Conservation (phyloP, 192 early-diverging fungal species). For the Linnemannia exigua region DNA sequence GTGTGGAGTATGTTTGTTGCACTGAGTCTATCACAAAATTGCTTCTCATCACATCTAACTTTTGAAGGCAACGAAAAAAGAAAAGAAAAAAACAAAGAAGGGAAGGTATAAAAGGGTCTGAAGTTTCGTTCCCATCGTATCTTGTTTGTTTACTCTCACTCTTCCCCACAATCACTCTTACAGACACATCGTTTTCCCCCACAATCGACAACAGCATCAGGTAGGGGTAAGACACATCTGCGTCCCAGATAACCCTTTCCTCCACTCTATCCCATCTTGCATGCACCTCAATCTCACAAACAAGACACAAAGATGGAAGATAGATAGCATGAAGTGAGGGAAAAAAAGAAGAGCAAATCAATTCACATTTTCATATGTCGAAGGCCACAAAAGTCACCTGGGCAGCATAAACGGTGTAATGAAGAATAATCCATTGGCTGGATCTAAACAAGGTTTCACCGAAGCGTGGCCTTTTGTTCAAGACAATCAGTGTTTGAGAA, state of each 20-base stretch:
- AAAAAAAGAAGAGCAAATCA: background rate
- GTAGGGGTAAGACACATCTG: background rate
- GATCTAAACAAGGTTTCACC: background rate
- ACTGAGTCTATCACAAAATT: background rate
- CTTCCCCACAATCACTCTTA: background rate
- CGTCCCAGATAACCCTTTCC: background rate
- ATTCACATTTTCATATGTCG: background rate
- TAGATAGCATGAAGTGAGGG: no score
- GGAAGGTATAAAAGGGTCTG: background rate
- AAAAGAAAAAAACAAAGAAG: background rate
- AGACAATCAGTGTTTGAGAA: background rate
- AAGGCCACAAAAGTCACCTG: background rate
- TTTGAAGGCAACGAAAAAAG: background rate
- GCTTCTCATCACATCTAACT: background rate
- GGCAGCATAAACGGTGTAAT: background rate
- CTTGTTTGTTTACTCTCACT: background rate
- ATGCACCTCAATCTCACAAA: background rate
- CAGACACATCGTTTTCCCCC: background rate
- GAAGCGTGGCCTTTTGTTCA: background rate
- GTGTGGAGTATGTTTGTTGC: no score
- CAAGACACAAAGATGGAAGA: background rate
- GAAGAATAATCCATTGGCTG: slow-evolving; percentile 1
- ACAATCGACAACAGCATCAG: background rate
- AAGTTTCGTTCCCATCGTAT: background rate
- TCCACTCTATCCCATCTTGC: background rate